Base-by-base conservation (phyloP, 805 yeast genomes). In the Lachancea lanzarotensis region DNA sequence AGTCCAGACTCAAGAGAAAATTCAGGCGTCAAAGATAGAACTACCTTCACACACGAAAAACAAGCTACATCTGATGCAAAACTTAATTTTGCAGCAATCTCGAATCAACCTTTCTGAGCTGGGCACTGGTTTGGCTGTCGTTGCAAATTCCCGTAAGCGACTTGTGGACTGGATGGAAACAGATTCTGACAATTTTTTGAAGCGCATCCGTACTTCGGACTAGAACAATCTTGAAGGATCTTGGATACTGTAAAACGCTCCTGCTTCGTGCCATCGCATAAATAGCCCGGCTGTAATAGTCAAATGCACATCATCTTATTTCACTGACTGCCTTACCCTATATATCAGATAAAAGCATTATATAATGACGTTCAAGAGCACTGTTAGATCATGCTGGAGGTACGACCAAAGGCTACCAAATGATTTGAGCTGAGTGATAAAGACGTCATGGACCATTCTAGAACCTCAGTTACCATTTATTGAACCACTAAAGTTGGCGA, bases 141-240 rank as follows among this genome's bases (percentile, higher is more conserved):
- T 72, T 12, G 66, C 70, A 3, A 60, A 58, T 1, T 59, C 69
- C 1, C 76, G 73, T 44, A 82, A 83, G 55, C 74, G 90, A 61
- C 56, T 79, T 1, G 53, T 67, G 25, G 81, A 79, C 2, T 84
- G 91, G 90, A 68, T 79, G 3, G 67, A 65, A 36, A 75, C 66
- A 13, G 86, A 82, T 53, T 50, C 73, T 4, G 65, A 58, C 0
- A 62, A 64, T 35, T 60, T 70, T n/a, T 56, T 70, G 29, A 83
- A 82, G 56, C 65, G 79, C 52, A 46, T 67, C 1, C 52, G 61
- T 38, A 42, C 18, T 17, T 9, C 34, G 5, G 35, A 16, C 13
- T 32, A 32, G 35, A 32, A 12, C n/a, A 10, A 15, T 10, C 12
- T 30, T 22, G 25, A 22, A 8, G 25, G 25, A 6, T 4, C 8